A percentile compares a stretch with the other conserved stretches of the same genome.
phyloP scores from a whole-genome alignment of 352 stramenopile species.

The Stramenopiles sp. region DNA sequence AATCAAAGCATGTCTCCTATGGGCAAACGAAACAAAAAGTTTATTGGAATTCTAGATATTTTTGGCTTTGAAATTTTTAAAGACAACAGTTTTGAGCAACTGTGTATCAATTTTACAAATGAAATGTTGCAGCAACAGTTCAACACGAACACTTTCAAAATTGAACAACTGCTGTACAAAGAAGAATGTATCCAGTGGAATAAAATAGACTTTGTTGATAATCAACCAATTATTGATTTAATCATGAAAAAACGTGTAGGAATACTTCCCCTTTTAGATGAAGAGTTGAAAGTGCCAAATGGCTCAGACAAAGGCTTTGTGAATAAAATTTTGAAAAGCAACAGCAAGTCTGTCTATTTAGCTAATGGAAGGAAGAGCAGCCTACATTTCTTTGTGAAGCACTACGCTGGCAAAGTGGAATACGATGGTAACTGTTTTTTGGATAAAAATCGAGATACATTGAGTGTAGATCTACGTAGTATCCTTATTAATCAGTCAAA shows the following conservation, averaged over 20 bases:
- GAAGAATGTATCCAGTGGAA: conserved; percentile 62
- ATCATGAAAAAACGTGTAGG: conserved; percentile 52
- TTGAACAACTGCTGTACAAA: conserved; percentile 65
- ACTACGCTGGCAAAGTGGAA: conserved; percentile 56
- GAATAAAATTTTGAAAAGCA: conserved; percentile 50
- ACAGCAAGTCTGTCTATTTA: conserved; percentile 39
- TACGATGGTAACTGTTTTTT: conserved; percentile 55
- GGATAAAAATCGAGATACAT: conserved; percentile 66
- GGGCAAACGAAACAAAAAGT: conserved; percentile 35
- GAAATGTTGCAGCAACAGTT: conserved; percentile 63
- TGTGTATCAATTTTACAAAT: conserved; percentile 66
- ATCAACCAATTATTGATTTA: conserved; percentile 66
- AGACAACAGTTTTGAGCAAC: conserved; percentile 34
- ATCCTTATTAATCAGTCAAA: conserved; percentile 31
- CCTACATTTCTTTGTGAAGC: conserved; percentile 52
- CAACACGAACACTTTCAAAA: conserved; percentile 46
- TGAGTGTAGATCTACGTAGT: conserved; percentile 50
- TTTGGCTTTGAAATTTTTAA: conserved; percentile 71
- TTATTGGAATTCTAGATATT: conserved; percentile 65
- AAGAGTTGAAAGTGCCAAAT: conserved; percentile 56
- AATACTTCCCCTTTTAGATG: conserved; percentile 53
- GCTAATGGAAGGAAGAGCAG: conserved; percentile 49
- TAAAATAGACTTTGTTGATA: conserved; percentile 67
- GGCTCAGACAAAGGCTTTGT: conserved; percentile 54
- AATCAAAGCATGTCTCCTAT: conserved; percentile 38